Percentiles rank a stretch among this genome's conserved stretches.
phyloP scores from a whole-genome alignment of 2,329 filamentous ascomycete species.

The Diaporthe velutina region DNA sequence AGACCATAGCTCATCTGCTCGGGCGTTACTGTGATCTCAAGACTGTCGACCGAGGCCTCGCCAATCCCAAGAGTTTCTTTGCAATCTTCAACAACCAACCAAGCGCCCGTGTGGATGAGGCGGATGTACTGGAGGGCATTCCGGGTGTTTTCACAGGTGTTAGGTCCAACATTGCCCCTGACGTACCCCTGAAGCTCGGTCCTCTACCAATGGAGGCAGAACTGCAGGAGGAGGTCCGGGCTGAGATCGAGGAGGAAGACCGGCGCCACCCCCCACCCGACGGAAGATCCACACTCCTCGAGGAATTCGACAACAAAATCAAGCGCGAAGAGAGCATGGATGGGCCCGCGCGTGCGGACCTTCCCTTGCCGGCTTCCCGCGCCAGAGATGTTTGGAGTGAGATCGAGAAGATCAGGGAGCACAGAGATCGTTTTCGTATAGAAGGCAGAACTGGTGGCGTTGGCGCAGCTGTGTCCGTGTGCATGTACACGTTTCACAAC shows the following conservation, averaged over 20 bases:
- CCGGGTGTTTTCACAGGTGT: conserved; percentile 73
- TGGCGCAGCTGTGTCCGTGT: conserved; percentile 86
- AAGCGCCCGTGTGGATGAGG: conserved; percentile 73
- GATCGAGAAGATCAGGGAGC: conserved; percentile 93
- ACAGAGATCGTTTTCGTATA: conserved; percentile 91
- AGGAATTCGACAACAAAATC: conserved; percentile 88
- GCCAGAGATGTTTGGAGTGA: conserved; percentile 94
- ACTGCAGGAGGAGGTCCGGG: conserved; percentile 85
- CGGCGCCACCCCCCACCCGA: conserved; percentile 77
- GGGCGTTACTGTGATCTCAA: conserved; percentile 70
- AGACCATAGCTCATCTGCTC: conserved; percentile 81
- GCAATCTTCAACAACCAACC: conserved; percentile 69
- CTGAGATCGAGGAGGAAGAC: conserved; percentile 89
- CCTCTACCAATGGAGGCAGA: conserved; percentile 87
- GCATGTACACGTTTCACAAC: conserved; percentile 99
- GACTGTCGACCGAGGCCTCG: conserved; percentile 70
- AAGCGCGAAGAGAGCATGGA: conserved; percentile 93
- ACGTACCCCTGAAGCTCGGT: conserved; percentile 78
- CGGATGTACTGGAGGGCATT: conserved; percentile 75
- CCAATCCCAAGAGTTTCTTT: conserved; percentile 74
- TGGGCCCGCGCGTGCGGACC: conserved; percentile 80
- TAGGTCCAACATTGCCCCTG: conserved; percentile 70
- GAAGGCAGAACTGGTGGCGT: conserved; percentile 86
- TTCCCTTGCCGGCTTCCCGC: conserved; percentile 89
- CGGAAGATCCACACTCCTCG: conserved; percentile 81